A percentile compares a stretch with the other conserved stretches of the same genome.
Conservation (phyloP, 164 flowering plant genomes). For the Hamamelis virginiana region DNA sequence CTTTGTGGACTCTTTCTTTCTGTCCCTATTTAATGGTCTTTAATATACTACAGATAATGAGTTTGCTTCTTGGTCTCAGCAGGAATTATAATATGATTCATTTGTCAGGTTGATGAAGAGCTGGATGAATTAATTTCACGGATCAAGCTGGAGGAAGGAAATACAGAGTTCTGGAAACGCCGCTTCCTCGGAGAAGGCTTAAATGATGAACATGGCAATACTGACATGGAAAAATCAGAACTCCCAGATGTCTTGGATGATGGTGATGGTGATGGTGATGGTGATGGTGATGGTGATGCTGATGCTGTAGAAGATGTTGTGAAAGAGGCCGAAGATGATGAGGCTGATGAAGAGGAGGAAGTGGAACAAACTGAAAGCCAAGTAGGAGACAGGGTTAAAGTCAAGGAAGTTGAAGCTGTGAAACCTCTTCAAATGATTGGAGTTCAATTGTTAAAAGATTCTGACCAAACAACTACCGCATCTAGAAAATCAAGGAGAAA, state of each 20-base stretch:
- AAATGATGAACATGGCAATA: conserved; percentile 29
- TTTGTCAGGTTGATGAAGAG: conserved; percentile 83
- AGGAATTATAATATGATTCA: neutral
- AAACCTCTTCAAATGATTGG: conserved; percentile 97
- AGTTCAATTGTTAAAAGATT: conserved; percentile 79
- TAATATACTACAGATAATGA: neutral
- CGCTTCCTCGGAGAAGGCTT: conserved; percentile 91
- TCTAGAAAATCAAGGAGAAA: conserved; percentile 64
- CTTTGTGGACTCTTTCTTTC: neutral
- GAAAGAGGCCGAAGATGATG: conserved; percentile 35
- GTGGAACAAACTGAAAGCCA: conserved; percentile 67
- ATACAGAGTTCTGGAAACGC: conserved; percentile 97
- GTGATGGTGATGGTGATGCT: conserved; percentile 59
- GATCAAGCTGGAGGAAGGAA: conserved; percentile 78
- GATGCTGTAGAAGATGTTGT: conserved; percentile 43
- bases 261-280: conserved; percentile 53
- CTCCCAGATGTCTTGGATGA: conserved; percentile 49
- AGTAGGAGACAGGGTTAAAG: conserved; percentile 60
- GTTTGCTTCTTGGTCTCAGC: conserved; percentile 2
- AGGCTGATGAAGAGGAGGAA: conserved; percentile 45
- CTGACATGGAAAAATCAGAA: conserved; percentile 35
- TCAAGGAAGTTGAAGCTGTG: conserved; percentile 66
- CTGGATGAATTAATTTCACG: conserved; percentile 84
- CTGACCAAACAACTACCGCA: conserved; percentile 49
- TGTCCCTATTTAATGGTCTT: neutral